A percentile compares a stretch with the other conserved stretches of the same genome.
phyloP scores from a whole-genome alignment of 108 stramenopile genomes.

The Nannochloropsis oceanica region DNA sequence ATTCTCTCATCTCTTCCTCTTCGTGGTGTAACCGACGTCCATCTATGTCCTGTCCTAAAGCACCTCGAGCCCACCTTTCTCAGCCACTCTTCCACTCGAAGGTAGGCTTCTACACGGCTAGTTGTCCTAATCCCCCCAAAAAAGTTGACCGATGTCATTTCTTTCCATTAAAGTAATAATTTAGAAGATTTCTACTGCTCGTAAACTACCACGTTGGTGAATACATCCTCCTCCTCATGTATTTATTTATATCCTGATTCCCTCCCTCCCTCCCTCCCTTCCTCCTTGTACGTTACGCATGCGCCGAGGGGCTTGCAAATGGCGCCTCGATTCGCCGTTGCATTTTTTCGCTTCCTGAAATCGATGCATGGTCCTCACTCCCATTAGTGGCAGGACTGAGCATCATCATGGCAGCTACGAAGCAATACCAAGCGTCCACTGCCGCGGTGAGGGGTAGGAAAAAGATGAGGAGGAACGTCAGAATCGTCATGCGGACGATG shows the following conservation, averaged over 20 bases:
- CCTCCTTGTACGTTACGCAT: neutral
- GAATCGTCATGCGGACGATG: neutral
- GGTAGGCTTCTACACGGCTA: too few relatives aligned
- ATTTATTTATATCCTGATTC: neutral
- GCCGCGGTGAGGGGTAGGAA: neutral
- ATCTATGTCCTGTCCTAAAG: too few relatives aligned
- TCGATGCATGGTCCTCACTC: neutral
- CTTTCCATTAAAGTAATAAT: too few relatives aligned
- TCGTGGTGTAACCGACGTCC: too few relatives aligned
- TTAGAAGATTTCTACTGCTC: too few relatives aligned
- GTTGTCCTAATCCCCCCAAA: too few relatives aligned
- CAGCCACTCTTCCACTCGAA: too few relatives aligned
- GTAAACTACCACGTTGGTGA: too few relatives aligned
- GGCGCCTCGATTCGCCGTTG: neutral
- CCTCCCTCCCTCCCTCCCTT: neutral
- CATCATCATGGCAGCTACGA: neutral
- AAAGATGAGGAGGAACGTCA: neutral
- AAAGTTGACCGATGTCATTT: too few relatives aligned
- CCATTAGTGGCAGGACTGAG: neutral
- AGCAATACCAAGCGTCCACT: neutral
- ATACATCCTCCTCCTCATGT: too few relatives aligned
- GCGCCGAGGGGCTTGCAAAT: neutral
- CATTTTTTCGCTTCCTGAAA: neutral
- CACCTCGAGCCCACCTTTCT: too few relatives aligned
- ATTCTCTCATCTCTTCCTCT: too few relatives aligned